Evolutionary conservation across 2,329 filamentous ascomycete genomes (phyloP), one percentile per base, ranked within the genome.

Genomic region (Neodidymelliopsis sp.): DNA sequence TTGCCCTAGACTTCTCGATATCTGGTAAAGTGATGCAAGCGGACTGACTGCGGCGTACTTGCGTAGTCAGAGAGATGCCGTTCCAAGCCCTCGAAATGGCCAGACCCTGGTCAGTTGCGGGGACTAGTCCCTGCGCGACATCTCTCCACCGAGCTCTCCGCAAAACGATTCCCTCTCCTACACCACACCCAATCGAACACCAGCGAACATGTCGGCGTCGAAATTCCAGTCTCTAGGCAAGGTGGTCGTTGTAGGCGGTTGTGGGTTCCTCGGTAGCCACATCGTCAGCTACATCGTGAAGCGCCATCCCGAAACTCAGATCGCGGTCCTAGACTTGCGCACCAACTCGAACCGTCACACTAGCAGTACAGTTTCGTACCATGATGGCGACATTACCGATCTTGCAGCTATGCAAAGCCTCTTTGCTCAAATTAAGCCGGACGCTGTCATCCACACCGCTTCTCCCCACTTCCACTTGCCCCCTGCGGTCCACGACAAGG

Each of bases 261-360:
- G 77, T 49, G 79, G 79, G 16, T 81, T 81, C 54, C 66, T 82
- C 4, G 79, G 79, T 23, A 67, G 74, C 51, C 77, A 80, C 62
- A 79, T 82, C 48, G 78, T 81, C 42, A 71, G 72, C 38, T 72
- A 78, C 43, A 73, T 81, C 25, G 65, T 67, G 31, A 61, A 67
- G 52, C 63, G 61, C 31, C 69, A 74, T 49, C 75, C 76, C 11
- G 70, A 73, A 56, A 72, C 71, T 28, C 72, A 74, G 46, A 63
- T 81, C 54, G 74, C 75, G 22, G 76, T 79, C 11, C 73, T 81
- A 60, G 77, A 79, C 60, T 68, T 80, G 50, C 71, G 75, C 60
- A 72, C 74, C 19, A 71, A 66, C 29, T 47, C 67, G 40, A 75
- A 77, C 53, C 66, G 74, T 62, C 54, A 70, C 38, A 65, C 72